These are phyloP conservation scores for Hygrophorus pudorinus DNA, from an alignment of 768 basidiomycete genomes.

Conservation along the genomic window DNA sequence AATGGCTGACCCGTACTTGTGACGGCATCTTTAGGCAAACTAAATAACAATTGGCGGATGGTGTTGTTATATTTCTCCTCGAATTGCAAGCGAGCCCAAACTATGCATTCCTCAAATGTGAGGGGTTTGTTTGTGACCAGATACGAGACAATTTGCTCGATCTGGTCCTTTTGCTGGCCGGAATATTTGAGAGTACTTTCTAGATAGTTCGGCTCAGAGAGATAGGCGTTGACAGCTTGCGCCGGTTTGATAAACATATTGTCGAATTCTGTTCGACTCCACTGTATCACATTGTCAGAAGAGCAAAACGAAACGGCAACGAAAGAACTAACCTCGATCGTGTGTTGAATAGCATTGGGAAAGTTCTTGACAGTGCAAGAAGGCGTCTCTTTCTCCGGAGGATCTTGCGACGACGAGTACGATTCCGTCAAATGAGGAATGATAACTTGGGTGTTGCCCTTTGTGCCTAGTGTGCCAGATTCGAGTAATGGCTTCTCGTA, in stretches of 20 bases:
- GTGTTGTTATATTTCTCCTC: conserved; percentile 90
- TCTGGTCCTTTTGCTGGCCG: conserved; percentile 83
- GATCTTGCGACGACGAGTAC: conserved; percentile 96
- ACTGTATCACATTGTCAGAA: conserved; percentile 35
- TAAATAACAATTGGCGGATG: conserved; percentile 87
- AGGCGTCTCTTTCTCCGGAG: conserved; percentile 94
- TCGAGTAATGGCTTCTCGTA: conserved; percentile 93
- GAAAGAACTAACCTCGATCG: conserved; percentile 65
- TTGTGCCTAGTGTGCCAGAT: conserved; percentile 96
- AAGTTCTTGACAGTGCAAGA: conserved; percentile 99
- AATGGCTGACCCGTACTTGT: conserved; percentile 93
- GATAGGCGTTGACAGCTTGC: conserved; percentile 90
- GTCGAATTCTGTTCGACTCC: conserved; percentile 91
- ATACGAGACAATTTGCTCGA: conserved; percentile 81
- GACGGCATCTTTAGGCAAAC: conserved; percentile 87
- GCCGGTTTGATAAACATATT: conserved; percentile 88
- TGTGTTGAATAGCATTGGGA: conserved; percentile 96
- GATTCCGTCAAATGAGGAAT: conserved; percentile 93
- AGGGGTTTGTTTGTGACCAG: conserved; percentile 89
- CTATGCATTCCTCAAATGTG: conserved; percentile 94
- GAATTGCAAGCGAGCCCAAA: conserved; percentile 94
- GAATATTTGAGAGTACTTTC: conserved; percentile 86
- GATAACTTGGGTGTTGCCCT: conserved; percentile 94
- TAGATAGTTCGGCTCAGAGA: conserved; percentile 92
- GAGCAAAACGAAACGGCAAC: not conserved